phyloP scores from a whole-genome alignment of 129 eudicot genomes.

The Artemisia argyi region DNA sequence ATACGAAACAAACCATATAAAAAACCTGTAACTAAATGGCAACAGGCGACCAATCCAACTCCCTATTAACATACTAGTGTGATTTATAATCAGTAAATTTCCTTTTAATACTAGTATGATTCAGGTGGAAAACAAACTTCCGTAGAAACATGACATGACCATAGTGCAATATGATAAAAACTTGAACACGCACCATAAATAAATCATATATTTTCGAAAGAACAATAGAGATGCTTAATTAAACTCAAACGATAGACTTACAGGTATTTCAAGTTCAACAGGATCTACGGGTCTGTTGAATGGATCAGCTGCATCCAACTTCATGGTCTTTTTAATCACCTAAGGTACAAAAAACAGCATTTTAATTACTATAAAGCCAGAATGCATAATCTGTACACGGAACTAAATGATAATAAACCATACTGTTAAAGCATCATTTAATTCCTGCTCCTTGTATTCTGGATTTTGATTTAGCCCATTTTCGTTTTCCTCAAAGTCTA shows the following conservation, averaged over 20 bases:
- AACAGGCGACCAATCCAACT: neutral
- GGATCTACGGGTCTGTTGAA: slow-evolving; percentile 83
- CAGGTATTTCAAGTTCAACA: slow-evolving; percentile 76
- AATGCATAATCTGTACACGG: slow-evolving; percentile 3
- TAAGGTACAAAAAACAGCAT: slow-evolving; percentile 3
- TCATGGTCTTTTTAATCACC: slow-evolving; percentile 79
- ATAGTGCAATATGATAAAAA: neutral
- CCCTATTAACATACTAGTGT: neutral
- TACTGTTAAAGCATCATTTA: slow-evolving; percentile 66
- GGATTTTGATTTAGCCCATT: slow-evolving; percentile 31
- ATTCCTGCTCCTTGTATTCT: slow-evolving; percentile 55
- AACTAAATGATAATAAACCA: neutral
- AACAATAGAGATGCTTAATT: neutral
- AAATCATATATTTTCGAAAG: neutral
- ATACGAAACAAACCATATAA: neutral
- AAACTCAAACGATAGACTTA: slow-evolving; percentile 31
- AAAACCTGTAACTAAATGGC: neutral
- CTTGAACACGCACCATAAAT: too few relatives aligned
- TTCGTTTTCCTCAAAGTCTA: slow-evolving; percentile 35
- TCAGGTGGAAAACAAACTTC: neutral
- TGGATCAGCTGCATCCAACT: slow-evolving; percentile 80
- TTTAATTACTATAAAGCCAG: neutral
- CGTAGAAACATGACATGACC: neutral
- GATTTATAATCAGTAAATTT: too few relatives aligned
- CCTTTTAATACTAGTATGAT: too few relatives aligned